A percentile compares a stretch with the other conserved stretches of the same genome.
These are phyloP conservation scores for Apiospora malaysiana DNA, from an alignment of 2,329 filamentous ascomycete genomes.

Conservation along the genomic window DNA sequence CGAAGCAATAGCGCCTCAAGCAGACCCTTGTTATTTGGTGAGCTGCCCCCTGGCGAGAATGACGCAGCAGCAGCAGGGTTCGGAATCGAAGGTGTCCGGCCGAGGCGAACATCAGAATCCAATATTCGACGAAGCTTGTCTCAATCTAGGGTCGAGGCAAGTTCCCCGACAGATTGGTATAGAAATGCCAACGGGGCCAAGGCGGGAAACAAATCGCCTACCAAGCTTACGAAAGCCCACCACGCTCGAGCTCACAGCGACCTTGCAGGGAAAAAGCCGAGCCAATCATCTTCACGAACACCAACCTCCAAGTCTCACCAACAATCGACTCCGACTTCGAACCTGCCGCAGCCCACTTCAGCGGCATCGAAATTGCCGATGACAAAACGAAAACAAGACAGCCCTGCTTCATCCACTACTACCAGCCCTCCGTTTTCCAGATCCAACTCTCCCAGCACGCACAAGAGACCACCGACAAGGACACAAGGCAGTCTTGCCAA, in stretches of 20 bases:
- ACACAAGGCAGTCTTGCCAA: conserved; percentile 47
- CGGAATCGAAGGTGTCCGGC: conserved; percentile 61
- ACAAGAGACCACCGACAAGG: conserved; percentile 47
- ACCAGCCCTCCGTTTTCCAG: conserved; percentile 57
- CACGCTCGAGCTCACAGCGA: conserved; percentile 64
- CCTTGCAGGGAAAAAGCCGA: conserved; percentile 48
- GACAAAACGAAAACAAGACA: conserved; percentile 52
- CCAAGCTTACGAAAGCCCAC: conserved; percentile 48
- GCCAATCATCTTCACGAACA: conserved; percentile 39
- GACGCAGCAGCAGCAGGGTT: conserved; percentile 60
- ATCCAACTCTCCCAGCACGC: conserved; percentile 59
- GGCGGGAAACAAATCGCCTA: conserved; percentile 30
- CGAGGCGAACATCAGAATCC: conserved; percentile 75
- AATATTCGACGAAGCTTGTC: conserved; percentile 64
- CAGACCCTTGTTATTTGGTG: conserved; percentile 73
- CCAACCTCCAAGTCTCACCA: conserved; percentile 35
- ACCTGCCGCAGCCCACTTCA: conserved; percentile 33
- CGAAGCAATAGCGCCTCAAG: conserved; percentile 39
- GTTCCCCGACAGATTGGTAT: conserved; percentile 65
- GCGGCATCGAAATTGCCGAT: conserved; percentile 51
- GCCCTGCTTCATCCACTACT: conserved; percentile 48
- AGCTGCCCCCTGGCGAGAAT: conserved; percentile 62
- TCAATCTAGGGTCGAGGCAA: conserved; percentile 61
- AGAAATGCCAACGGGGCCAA: conserved; percentile 32
- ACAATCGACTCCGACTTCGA: conserved; percentile 42